These are phyloP conservation scores for Candida pseudoglaebosa DNA, from an alignment of 805 yeast genomes.

Conservation along the genomic window DNA sequence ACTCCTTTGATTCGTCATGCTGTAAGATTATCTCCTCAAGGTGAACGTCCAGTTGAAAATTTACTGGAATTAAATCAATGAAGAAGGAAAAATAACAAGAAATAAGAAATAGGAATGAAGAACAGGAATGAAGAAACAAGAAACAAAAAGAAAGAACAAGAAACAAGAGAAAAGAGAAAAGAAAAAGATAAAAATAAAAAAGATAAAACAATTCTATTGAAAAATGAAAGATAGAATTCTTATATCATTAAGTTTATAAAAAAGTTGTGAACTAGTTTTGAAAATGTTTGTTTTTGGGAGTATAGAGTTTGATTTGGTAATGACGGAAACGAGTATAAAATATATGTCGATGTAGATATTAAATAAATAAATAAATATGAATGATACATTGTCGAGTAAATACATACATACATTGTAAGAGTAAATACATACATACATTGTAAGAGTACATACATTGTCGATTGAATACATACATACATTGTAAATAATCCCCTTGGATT, in stretches of 20 bases:
- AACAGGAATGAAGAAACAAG: not conserved
- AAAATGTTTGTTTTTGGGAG: not conserved
- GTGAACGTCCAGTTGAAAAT: conserved; percentile 35
- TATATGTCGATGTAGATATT: not conserved
- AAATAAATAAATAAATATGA: too few relatives aligned
- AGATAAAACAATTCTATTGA: too few relatives aligned
- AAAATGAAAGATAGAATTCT: too few relatives aligned
- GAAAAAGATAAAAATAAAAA: not conserved
- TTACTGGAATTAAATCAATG: conserved; percentile 24
- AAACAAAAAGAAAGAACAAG: conserved; percentile 2
- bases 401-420: too few relatives aligned
- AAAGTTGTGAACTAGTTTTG: too few relatives aligned
- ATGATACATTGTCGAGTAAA: too few relatives aligned
- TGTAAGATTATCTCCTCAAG: conserved; percentile 34
- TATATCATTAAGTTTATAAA: too few relatives aligned
- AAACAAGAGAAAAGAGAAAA: not conserved
- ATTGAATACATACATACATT: too few relatives aligned
- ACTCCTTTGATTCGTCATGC: conserved; percentile 34
- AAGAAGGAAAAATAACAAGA: not conserved
- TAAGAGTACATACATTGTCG: too few relatives aligned
- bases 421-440: too few relatives aligned
- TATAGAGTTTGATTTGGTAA: conserved; percentile 1
- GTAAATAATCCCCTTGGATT: too few relatives aligned
- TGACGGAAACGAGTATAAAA: too few relatives aligned
- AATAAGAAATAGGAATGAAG: not conserved